Conservation (phyloP, 495 filamentous ascomycete species). For the Annulohypoxylon nitens region DNA sequence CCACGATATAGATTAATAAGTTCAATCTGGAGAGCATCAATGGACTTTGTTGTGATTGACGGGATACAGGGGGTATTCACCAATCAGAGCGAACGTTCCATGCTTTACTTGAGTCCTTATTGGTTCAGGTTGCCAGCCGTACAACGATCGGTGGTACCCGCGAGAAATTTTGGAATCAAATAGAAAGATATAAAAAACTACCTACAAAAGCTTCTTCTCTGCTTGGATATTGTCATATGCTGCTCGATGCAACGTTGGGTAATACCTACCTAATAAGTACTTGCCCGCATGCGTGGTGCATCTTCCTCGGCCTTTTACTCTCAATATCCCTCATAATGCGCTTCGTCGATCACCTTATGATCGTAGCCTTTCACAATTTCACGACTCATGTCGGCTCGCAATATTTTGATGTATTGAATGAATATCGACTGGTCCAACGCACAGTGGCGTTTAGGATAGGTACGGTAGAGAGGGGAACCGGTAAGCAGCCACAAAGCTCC, state of each 20-base stretch:
- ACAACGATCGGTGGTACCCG: neutral
- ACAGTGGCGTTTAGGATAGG: neutral
- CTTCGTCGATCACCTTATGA: neutral
- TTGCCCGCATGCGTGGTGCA: neutral
- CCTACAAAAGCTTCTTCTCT: no score
- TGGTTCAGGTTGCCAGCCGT: neutral
- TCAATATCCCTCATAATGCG: neutral
- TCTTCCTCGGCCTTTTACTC: neutral
- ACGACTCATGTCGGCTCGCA: neutral
- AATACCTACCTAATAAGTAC: neutral
- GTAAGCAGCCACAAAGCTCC: conserved; percentile 21
- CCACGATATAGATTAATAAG: no score
- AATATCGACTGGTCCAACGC: neutral
- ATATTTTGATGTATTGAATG: neutral
- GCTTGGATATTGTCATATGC: no score
- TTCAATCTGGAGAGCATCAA: neutral
- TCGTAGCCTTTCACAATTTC: neutral
- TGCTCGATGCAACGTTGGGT: neutral
- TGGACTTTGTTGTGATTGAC: neutral
- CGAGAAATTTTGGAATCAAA: no score
- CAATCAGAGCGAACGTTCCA: neutral
- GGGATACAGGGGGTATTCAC: neutral
- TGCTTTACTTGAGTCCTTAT: neutral
- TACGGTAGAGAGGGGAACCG: neutral
- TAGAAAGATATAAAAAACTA: no score